Evolutionary conservation across 164 flowering plant genomes (phyloP).

Genomic region (Aristolochia fimbriata): DNA sequence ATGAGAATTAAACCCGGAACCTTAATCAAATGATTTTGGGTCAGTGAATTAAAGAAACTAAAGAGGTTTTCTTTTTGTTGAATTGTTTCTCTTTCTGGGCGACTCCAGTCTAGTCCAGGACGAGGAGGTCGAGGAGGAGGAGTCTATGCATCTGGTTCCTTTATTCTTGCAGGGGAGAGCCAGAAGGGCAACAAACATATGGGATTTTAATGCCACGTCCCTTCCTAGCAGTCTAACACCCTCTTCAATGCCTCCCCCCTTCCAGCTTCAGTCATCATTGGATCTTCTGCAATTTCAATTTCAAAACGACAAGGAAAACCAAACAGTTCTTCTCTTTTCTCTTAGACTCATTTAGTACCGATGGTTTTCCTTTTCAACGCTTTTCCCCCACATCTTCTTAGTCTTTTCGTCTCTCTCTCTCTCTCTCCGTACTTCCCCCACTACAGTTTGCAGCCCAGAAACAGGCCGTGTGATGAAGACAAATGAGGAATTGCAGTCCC

Average conservation of each 20-base stretch:
- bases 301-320: neutral
- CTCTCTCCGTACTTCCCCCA: neutral
- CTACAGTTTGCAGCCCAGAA: neutral
- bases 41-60: too few species aligned
- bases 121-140: neutral
- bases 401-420: neutral
- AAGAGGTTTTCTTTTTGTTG: too few species aligned
- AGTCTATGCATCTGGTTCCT: neutral
- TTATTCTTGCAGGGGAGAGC: neutral
- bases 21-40: too few species aligned
- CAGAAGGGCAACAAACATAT: neutral
- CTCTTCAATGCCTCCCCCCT: neutral
- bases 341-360: neutral
- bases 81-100: too few species aligned
- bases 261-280: constrained; percentile 1
- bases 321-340: neutral
- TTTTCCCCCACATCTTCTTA: neutral
- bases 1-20: too few species aligned
- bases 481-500: neutral
- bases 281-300: constrained; percentile 1
- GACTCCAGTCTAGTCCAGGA: neutral
- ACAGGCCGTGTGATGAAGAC: neutral
- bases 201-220: neutral
- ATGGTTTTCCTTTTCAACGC: neutral
- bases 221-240: neutral